These are phyloP conservation scores for Cyberlindnera xylosilytica DNA, from an alignment of 805 yeast genomes.

Conservation along the genomic window DNA sequence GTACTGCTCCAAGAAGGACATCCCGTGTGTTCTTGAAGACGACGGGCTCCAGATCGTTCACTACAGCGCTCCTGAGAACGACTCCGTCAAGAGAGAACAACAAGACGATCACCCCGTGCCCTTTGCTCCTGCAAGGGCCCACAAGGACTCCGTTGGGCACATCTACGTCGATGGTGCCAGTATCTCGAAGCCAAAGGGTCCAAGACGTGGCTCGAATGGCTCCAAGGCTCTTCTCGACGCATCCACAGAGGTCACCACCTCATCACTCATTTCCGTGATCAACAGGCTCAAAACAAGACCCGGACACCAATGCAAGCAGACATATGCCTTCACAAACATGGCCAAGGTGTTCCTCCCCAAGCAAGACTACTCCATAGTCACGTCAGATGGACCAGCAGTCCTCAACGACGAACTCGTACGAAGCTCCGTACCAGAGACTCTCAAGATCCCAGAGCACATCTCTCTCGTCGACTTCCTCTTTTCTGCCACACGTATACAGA, in stretches of 20 bases:
- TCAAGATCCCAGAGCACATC: constrained; percentile 11
- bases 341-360: constrained; percentile 9
- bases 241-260: constrained; percentile 5
- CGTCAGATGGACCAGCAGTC: background rate
- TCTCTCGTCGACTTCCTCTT: constrained; percentile 11
- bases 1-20: constrained; percentile 12
- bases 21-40: constrained; percentile 11
- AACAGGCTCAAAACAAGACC: constrained; percentile 5
- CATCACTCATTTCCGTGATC: constrained; percentile 10
- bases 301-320: constrained; percentile 1
- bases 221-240: background rate
- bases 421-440: constrained; percentile 12
- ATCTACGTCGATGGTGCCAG: constrained; percentile 7
- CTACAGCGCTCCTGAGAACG: constrained; percentile 4
- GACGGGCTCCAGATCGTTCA: constrained; percentile 11
- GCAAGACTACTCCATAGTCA: background rate
- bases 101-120: background rate
- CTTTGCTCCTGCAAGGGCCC: background rate
- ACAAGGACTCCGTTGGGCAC: background rate
- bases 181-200: constrained; percentile 1
- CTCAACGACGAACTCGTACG: constrained; percentile 6
- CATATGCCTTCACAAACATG: constrained; percentile 7
- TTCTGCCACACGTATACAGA: constrained; percentile 6
- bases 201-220: background rate
- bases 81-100: background rate